phyloP scores from a whole-genome alignment of 2,329 filamentous ascomycete genomes.

The Pseudogymnoascus sp. region DNA sequence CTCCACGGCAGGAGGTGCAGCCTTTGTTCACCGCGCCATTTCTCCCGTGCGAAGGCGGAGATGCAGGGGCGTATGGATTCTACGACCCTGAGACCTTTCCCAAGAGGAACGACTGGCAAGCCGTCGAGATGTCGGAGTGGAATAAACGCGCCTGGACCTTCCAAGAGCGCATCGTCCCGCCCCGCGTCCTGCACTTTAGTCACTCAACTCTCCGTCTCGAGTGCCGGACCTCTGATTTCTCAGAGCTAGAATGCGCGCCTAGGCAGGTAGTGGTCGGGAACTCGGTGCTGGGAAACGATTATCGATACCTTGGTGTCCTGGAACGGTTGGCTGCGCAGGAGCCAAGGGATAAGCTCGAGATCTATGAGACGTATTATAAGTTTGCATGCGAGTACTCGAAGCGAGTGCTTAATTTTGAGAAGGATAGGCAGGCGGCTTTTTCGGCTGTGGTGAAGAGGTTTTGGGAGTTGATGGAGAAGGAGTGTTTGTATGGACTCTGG shows the following conservation, averaged over 20 bases:
- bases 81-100: background rate
- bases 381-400: background rate
- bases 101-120: background rate
- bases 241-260: background rate
- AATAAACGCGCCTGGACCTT: slow-evolving; percentile 15
- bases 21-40: background rate
- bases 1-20: background rate
- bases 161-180: slow-evolving; percentile 15
- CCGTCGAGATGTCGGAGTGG: background rate
- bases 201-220: background rate
- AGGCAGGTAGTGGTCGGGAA: background rate
- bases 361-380: background rate
- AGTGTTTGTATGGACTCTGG: background rate
- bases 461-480: background rate
- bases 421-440: background rate
- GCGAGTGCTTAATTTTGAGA: background rate
- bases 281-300: background rate
- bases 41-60: background rate
- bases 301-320: background rate
- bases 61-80: background rate
- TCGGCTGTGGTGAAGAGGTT: background rate
- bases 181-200: slow-evolving; percentile 13
- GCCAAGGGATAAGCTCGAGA: background rate
- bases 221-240: background rate
- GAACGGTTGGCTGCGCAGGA: background rate